Conservation (phyloP, 1,284 basidiomycete genomes). For the Singerocomus inundabilis region DNA sequence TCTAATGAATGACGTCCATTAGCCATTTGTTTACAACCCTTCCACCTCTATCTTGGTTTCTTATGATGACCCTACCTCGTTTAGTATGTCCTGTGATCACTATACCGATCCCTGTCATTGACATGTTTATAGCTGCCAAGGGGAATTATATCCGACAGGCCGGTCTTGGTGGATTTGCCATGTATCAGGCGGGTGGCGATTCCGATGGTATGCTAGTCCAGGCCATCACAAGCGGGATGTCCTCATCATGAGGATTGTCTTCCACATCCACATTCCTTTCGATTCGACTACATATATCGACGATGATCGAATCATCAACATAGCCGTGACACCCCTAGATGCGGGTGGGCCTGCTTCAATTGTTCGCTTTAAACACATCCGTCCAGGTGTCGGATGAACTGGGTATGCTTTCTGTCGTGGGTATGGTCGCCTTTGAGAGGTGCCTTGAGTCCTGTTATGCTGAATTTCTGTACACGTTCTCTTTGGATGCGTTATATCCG, state of each 20-base stretch:
- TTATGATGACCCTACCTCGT: conserved; percentile 59
- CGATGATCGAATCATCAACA: conserved; percentile 30
- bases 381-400: conserved; percentile 7
- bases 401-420: neutral
- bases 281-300: neutral
- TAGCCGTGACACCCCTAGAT: neutral
- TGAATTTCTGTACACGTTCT: neutral
- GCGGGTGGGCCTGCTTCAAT: conserved; percentile 7
- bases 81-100: conserved; percentile 31
- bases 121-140: conserved; percentile 43
- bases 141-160: conserved; percentile 53
- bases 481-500: neutral
- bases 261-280: conserved; percentile 8
- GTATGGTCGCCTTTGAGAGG: conserved; percentile 14
- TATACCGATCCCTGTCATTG: neutral
- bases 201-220: conserved; percentile 53
- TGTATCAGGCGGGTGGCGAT: conserved; percentile 67
- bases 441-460: neutral
- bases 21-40: conserved; percentile 66
- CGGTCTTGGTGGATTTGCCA: conserved; percentile 59
- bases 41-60: conserved; percentile 54
- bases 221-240: conserved; percentile 43
- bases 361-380: neutral
- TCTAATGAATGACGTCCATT: conserved; percentile 5
- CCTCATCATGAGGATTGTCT: conserved; percentile 16